Conservation (phyloP, 208 protist genomes). For the Trypanosoma conorhini region DNA sequence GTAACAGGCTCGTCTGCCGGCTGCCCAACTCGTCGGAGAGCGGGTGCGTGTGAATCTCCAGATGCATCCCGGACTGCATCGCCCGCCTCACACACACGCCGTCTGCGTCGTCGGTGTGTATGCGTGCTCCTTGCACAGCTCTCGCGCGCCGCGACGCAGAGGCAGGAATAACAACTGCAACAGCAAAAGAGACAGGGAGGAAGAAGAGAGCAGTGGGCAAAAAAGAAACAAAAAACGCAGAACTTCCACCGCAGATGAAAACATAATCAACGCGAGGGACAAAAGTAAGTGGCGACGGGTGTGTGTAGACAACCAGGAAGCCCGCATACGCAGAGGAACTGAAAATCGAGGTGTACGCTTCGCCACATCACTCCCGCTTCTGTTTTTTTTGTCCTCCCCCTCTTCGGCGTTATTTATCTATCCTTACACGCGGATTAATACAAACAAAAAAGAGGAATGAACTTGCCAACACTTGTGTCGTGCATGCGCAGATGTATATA, state of each 20-base stretch:
- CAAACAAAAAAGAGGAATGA: neutral
- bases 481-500: no score
- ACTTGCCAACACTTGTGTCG: neutral
- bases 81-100: neutral
- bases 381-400: neutral
- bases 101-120: neutral
- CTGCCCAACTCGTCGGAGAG: conserved; percentile 4
- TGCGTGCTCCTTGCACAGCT: neutral
- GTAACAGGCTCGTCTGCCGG: conserved; percentile 50
- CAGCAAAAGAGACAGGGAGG: neutral
- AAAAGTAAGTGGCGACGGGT: no score
- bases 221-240: neutral
- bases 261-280: no score
- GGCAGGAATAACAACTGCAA: no score
- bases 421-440: neutral
- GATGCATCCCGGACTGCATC: neutral
- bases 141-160: neutral
- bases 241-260: neutral
- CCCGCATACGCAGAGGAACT: neutral
- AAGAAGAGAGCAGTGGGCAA: neutral
- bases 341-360: neutral
- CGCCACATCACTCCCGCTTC: neutral
- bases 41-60: neutral
- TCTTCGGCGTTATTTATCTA: neutral
- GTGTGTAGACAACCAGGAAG: neutral